Percentiles rank a stretch among this genome's conserved stretches.
phyloP scores from a whole-genome alignment of 2,329 filamentous ascomycete species.

The Apiospora kogelbergensis region DNA sequence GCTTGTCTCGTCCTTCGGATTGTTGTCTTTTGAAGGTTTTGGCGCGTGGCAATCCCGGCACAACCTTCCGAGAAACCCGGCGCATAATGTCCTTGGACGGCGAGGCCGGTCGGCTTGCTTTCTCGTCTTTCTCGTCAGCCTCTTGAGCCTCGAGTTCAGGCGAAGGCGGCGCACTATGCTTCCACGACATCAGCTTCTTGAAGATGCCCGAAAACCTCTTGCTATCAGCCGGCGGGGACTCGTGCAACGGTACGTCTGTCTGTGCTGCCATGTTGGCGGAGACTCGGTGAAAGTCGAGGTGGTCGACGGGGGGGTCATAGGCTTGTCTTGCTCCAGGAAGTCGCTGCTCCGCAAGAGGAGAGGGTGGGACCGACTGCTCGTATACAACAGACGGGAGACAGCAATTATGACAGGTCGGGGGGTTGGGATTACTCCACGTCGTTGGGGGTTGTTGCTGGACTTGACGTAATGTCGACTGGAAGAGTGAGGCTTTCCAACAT shows the following conservation, averaged over 20 bases:
- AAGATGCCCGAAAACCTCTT: slow-evolving; percentile 24
- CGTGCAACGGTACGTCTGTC: slow-evolving; percentile 23
- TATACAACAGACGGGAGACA: slow-evolving; percentile 20
- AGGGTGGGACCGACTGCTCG: slow-evolving; percentile 16
- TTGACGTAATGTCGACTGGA: slow-evolving; percentile 16
- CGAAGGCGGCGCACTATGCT: slow-evolving; percentile 21
- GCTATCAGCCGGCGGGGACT: slow-evolving; percentile 23
- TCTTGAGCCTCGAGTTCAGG: slow-evolving; percentile 19
- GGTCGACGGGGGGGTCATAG: slow-evolving; percentile 24
- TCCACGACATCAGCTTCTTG: slow-evolving; percentile 25
- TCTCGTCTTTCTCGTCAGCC: slow-evolving; percentile 21
- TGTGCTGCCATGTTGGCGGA: slow-evolving; percentile 28
- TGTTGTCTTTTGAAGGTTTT: slow-evolving; percentile 81
- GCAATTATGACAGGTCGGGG: slow-evolving; percentile 18
- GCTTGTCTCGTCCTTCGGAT: slow-evolving; percentile 74
- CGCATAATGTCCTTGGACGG: slow-evolving; percentile 36
- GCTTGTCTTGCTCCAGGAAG: slow-evolving; percentile 19
- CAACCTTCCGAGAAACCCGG: slow-evolving; percentile 59
- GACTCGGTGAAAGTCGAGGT: slow-evolving; percentile 17
- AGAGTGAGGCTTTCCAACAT: slow-evolving; percentile 7
- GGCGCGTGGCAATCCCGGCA: slow-evolving; percentile 73
- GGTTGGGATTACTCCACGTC: background rate
- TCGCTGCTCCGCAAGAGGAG: slow-evolving; percentile 21
- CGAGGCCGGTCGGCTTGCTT: slow-evolving; percentile 22
- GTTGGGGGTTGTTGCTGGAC: slow-evolving; percentile 15